Evolutionary conservation across 164 flowering plant genomes (phyloP).

Genomic region (Santalum album): DNA sequence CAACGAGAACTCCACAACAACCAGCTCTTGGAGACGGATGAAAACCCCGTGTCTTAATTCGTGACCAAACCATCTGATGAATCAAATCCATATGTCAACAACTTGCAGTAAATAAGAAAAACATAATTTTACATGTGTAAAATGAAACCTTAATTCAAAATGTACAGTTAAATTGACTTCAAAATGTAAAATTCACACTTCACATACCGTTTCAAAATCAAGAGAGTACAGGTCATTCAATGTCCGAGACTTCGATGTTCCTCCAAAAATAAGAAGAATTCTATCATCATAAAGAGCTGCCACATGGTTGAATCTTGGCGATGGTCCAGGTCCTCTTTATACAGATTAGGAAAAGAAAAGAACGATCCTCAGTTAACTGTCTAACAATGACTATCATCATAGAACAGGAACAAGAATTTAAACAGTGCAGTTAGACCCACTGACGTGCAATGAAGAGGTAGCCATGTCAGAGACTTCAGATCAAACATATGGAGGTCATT

Average conservation of each 20-base stretch:
- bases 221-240: constrained; percentile 86
- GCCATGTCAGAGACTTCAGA: constrained; percentile 89
- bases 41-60: constrained; percentile 68
- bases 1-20: constrained; percentile 81
- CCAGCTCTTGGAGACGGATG: constrained; percentile 97
- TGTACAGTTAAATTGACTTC: neutral
- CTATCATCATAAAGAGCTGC: constrained; percentile 87
- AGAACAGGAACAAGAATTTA: neutral
- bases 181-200: neutral
- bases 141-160: constrained; percentile 2
- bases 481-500: constrained; percentile 99
- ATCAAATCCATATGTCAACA: neutral
- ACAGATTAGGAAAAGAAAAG: neutral
- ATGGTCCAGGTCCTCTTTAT: constrained; percentile 86
- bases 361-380: neutral
- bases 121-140: neutral
- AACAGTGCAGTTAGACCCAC: constrained; percentile 18
- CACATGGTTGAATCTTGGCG: constrained; percentile 82
- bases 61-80: constrained; percentile 90
- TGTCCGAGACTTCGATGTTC: constrained; percentile 71
- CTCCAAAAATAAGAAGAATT: constrained; percentile 77
- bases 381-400: neutral
- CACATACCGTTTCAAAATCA: constrained; percentile 87
- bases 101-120: neutral
- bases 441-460: constrained; percentile 95